Conservation (phyloP, 2,329 filamentous ascomycete genomes). For the Fusarium phyllophilum region DNA sequence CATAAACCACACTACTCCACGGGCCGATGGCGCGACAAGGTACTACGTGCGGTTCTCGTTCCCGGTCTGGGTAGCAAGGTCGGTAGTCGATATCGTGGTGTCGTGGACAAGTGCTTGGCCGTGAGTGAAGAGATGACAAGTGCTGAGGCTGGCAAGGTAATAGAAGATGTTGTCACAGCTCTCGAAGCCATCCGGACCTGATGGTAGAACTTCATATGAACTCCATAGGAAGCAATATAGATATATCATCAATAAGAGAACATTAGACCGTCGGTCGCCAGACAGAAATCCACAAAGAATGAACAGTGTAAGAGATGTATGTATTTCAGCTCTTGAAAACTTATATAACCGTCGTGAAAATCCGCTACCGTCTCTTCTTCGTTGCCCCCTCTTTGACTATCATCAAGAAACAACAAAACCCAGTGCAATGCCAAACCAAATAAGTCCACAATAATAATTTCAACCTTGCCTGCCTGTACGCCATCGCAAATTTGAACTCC, state of each 20-base stretch:
- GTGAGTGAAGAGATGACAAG: conserved; percentile 52
- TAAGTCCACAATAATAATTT: conserved; percentile 34
- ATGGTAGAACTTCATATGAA: not conserved
- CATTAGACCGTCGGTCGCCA: not conserved
- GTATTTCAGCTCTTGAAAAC: conserved; percentile 40
- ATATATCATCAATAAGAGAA: not conserved
- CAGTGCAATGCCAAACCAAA: conserved; percentile 37
- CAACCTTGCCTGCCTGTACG: conserved; percentile 33
- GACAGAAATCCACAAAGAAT: not conserved
- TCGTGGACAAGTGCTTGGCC: conserved; percentile 55
- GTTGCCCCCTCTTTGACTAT: conserved; percentile 16
- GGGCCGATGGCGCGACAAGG: conserved; percentile 55
- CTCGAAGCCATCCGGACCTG: conserved; percentile 52
- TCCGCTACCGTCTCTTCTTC: conserved; percentile 28
- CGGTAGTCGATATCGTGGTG: conserved; percentile 52
- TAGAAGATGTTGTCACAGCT: conserved; percentile 55
- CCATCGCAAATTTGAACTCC: conserved; percentile 39
- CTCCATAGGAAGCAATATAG: not conserved
- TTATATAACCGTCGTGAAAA: conserved; percentile 38
- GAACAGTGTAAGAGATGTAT: conserved; percentile 23
- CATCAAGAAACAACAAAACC: conserved; percentile 21
- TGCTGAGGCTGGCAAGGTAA: conserved; percentile 52
- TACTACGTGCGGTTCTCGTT: conserved; percentile 54
- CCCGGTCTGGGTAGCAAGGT: conserved; percentile 55
- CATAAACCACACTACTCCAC: conserved; percentile 55